Base-by-base conservation (phyloP, 192 early-diverging fungal genomes). In the Coemansia sp. region DNA sequence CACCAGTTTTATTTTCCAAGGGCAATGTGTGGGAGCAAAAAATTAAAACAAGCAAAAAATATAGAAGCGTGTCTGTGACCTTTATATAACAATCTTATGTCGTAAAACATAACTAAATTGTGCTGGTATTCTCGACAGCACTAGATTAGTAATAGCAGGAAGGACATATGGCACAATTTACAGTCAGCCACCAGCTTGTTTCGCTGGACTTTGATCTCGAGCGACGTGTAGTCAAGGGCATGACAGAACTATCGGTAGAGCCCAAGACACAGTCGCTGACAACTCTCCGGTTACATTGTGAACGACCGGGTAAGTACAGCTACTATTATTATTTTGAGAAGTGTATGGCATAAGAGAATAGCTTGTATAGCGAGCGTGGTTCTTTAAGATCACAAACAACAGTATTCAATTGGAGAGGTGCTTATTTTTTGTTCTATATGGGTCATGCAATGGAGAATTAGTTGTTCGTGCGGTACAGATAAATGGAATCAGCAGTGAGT, bases 171-270 rank as follows among this genome's bases (percentile, higher is more conserved):
- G 25, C 58, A 20, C 54, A 58, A 14, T 76, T 80, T 58, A 61
- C 46, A 0, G 77, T 84, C 27, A 67, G 66, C 23, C 82, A 84
- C 59, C 82, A 84, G 69, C 63, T 80, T 8, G 82, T 84, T 14
- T 74, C 75, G 51, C 57, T 84, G 54, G 77, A 84, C 46, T 61
- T 84, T 51, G 69, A 73, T 58, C 67, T 84, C 55, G 65, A 66
- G 14, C 54, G 59, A 19, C 74, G 64, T 30, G 25, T 61, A 20
- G 58, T 84, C 20, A 71, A 71, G 31, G 82, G 82, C 5, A 61
- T 80, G 55, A 84, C 82, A 5, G 78, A 84, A 59, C 64, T 84
- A 27, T 74, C 82, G 23, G 59, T 78, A 9, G 68, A 72, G 25
- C 71, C 82, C 17, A 64, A 74, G 22, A 63, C 69, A 0, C n/a